Evolutionary conservation across 2,329 filamentous ascomycete species (phyloP).

Genomic region (Pseudonectria buxi): DNA sequence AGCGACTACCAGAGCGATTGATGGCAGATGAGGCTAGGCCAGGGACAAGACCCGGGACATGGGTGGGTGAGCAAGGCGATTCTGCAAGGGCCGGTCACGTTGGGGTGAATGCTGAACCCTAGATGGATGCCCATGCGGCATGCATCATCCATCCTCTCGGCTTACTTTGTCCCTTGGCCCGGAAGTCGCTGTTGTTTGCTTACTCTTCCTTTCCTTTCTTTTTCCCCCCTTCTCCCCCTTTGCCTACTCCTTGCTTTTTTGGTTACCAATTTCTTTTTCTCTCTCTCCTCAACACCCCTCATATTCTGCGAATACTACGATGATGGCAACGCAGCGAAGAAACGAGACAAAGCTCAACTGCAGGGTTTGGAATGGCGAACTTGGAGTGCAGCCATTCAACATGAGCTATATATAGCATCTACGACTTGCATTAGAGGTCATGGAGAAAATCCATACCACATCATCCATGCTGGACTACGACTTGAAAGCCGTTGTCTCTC

Average conservation of each 20-base stretch:
- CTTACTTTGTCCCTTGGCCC: no score
- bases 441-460: slow-evolving; percentile 5
- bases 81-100: no score
- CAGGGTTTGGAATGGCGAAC: slow-evolving; percentile 17
- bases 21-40: neutral
- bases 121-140: no score
- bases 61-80: no score
- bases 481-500: no score
- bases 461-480: slow-evolving; percentile 4
- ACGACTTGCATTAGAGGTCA: slow-evolving; percentile 4
- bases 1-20: slow-evolving; percentile 5
- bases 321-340: slow-evolving; percentile 1
- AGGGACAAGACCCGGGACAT: no score
- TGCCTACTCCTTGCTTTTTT: neutral
- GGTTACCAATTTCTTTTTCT: slow-evolving; percentile 3
- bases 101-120: no score
- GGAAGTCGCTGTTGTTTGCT: no score
- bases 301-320: neutral
- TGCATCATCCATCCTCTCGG: no score
- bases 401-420: slow-evolving; percentile 22
- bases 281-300: slow-evolving; percentile 1
- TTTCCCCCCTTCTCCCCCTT: neutral
- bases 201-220: neutral
- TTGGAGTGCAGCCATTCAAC: slow-evolving; percentile 25
- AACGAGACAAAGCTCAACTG: slow-evolving; percentile 18